Percentiles rank a stretch among this genome's conserved stretches.
phyloP scores from a whole-genome alignment of 2,329 filamentous ascomycete species.

The Aspergillus phoenicis region DNA sequence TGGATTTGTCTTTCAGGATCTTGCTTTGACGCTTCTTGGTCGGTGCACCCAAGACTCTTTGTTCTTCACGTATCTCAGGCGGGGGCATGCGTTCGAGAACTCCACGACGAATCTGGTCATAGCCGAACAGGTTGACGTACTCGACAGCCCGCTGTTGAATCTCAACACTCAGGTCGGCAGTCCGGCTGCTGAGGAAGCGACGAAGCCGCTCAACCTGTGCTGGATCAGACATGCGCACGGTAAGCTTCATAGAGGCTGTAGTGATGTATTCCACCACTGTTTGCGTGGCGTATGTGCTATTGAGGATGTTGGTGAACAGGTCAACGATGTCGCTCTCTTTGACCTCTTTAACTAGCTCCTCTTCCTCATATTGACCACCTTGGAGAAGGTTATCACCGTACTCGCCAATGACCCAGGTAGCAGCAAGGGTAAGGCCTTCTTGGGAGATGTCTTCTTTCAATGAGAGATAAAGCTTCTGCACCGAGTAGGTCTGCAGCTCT shows the following conservation, averaged over 20 bases:
- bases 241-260: constrained; percentile 92
- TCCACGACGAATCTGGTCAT: constrained; percentile 82
- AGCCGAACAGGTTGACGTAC: constrained; percentile 90
- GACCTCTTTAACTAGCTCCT: constrained; percentile 80
- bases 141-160: constrained; percentile 95
- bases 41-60: constrained; percentile 82
- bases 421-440: constrained; percentile 89
- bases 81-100: constrained; percentile 98
- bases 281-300: constrained; percentile 91
- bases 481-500: constrained; percentile 93
- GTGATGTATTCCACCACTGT: constrained; percentile 94
- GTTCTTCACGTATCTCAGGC: constrained; percentile 94
- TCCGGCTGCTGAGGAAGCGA: constrained; percentile 73
- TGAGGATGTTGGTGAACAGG: constrained; percentile 86
- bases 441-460: constrained; percentile 97
- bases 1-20: constrained; percentile 71
- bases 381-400: constrained; percentile 88
- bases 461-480: constrained; percentile 88
- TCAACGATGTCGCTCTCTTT: constrained; percentile 90
- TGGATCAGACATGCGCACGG: constrained; percentile 78
- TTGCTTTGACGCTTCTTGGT: constrained; percentile 66
- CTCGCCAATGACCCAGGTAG: constrained; percentile 96
- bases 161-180: constrained; percentile 89
- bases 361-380: constrained; percentile 90
- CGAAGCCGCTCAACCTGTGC: constrained; percentile 86